Conservation (phyloP, 75 land plant genomes). For the Azolla pinnata region DNA sequence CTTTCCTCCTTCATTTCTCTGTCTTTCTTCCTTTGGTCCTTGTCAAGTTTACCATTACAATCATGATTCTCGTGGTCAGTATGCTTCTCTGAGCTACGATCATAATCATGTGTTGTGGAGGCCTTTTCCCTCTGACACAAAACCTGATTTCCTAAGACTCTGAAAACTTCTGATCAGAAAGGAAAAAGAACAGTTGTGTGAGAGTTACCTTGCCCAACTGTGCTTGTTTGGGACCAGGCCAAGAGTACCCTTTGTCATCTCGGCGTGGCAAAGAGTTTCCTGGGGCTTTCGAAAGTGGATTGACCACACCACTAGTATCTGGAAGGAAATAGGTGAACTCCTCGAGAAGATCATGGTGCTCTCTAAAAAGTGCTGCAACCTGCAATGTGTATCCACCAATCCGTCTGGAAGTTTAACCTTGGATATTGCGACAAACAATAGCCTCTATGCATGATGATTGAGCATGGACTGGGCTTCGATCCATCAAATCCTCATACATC, state of each 20-base stretch:
- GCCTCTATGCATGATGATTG: no score
- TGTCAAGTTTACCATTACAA: constrained; percentile 30
- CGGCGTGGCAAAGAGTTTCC: constrained; percentile 2
- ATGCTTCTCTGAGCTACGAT: constrained; percentile 49
- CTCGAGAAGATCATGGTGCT: constrained; percentile 70
- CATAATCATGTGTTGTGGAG: constrained; percentile 46
- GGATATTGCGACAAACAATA: no score
- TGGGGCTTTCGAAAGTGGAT: not conserved
- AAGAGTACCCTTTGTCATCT: constrained; percentile 1
- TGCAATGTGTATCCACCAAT: no score
- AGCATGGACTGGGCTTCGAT: no score
- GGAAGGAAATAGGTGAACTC: constrained; percentile 89
- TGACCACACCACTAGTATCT: constrained; percentile 38
- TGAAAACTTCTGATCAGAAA: not conserved
- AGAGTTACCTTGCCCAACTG: no score
- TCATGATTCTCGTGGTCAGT: constrained; percentile 43
- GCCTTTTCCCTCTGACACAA: no score
- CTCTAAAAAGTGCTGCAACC: constrained; percentile 67
- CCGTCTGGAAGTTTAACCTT: no score
- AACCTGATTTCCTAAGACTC: not conserved
- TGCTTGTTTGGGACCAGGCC: not conserved
- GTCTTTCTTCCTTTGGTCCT: constrained; percentile 62
- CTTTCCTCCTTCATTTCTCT: no score
- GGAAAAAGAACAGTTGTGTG: not conserved
- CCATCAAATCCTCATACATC: no score